Conservation (phyloP, 345 rosid species). For the Eucalyptus globulus region DNA sequence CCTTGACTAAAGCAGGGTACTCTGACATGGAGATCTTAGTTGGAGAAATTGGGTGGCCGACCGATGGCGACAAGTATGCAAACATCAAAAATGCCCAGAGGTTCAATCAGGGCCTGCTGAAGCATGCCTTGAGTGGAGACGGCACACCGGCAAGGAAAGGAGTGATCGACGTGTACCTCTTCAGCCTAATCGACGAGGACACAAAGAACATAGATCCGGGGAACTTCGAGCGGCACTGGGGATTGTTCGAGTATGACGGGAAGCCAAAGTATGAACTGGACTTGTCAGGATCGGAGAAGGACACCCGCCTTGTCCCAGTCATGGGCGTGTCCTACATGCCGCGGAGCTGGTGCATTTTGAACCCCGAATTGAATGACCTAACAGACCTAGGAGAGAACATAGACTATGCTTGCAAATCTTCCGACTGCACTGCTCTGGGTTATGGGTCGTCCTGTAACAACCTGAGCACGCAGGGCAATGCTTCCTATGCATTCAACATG, state of each 20-base stretch:
- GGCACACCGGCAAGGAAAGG: conserved; percentile 64
- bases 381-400: conserved; percentile 29
- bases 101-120: conserved; percentile 56
- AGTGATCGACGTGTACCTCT: conserved; percentile 40
- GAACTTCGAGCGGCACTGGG: conserved; percentile 71
- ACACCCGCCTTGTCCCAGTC: conserved; percentile 29
- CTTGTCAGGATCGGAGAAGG: conserved; percentile 22
- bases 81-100: conserved; percentile 33
- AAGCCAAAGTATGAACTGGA: conserved; percentile 50
- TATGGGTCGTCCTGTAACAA: conserved; percentile 70
- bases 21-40: conserved; percentile 44
- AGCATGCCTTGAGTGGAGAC: conserved; percentile 33
- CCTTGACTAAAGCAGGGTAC: conserved; percentile 57
- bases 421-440: conserved; percentile 72
- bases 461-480: conserved; percentile 45
- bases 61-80: conserved; percentile 54
- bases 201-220: conserved; percentile 57
- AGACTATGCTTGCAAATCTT: conserved; percentile 54
- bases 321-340: conserved; percentile 42
- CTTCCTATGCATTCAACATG: conserved; percentile 80
- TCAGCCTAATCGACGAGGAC: conserved; percentile 58
- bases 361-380: conserved; percentile 18
- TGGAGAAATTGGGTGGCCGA: conserved; percentile 89
- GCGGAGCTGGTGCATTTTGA: conserved; percentile 55
- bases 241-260: conserved; percentile 56